phyloP scores from a whole-genome alignment of 1,284 basidiomycete genomes.

The Malassezia slooffiae region DNA sequence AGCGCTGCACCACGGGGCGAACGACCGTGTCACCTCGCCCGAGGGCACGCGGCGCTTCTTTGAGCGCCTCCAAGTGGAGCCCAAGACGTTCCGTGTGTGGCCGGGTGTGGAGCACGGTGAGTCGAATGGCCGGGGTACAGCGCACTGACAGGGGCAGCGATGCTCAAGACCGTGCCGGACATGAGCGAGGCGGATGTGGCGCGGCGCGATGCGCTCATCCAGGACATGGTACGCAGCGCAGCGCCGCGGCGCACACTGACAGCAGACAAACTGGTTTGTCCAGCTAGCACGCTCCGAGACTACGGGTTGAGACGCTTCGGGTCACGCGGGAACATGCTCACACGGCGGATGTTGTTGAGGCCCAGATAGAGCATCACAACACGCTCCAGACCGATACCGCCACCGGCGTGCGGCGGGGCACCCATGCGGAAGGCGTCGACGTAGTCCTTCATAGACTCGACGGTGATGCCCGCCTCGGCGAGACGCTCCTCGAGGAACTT shows the following conservation, averaged over 20 bases:
- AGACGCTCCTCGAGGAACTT: slow-evolving; percentile 70
- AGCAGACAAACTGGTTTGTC: too few species aligned
- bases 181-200: slow-evolving; percentile 26
- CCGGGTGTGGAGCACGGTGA: slow-evolving; percentile 50
- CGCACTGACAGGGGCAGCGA: slow-evolving; percentile 17
- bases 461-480: slow-evolving; percentile 62
- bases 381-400: slow-evolving; percentile 65
- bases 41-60: slow-evolving; percentile 48
- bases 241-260: too few species aligned
- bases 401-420: slow-evolving; percentile 65
- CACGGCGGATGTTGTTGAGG: slow-evolving; percentile 78
- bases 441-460: slow-evolving; percentile 76
- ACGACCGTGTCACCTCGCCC: slow-evolving; percentile 50
- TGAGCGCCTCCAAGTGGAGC: slow-evolving; percentile 44
- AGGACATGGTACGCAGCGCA: slow-evolving; percentile 25
- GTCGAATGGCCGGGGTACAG: background rate
- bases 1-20: slow-evolving; percentile 50
- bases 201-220: slow-evolving; percentile 25
- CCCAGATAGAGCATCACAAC: slow-evolving; percentile 72
- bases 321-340: slow-evolving; percentile 74
- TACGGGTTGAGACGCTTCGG: slow-evolving; percentile 46
- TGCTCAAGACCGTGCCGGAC: slow-evolving; percentile 46
- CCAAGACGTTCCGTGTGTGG: slow-evolving; percentile 50
- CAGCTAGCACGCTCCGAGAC: too few species aligned
- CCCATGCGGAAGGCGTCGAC: slow-evolving; percentile 88